Evolutionary conservation across 805 yeast genomes (phyloP), one percentile per base, ranked within the genome.

Genomic region (Schwanniomyces sp.): DNA sequence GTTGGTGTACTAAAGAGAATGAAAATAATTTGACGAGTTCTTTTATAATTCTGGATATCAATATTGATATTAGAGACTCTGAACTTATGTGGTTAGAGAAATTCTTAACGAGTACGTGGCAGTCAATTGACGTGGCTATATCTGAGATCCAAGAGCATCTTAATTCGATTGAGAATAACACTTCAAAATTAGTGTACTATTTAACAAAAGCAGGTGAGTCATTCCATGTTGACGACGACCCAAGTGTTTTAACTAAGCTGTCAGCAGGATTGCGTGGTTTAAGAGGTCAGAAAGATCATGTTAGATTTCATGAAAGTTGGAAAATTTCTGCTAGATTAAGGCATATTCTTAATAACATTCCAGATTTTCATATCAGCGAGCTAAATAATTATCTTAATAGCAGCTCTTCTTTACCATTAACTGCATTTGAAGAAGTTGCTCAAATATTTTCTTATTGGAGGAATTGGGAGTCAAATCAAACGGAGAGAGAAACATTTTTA

Each of bases 161-260:
- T 0, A 44, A 49, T 5, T 43, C 60, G 8, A n/a, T n/a, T 25
- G 32, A 46, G 2, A 51, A 50, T 2, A 26, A 41, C 11, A 43
- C 46, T n/a, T 63, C 72, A 8, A 78, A 76, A 34, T 56, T 80
- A 29, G 61, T 79, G 1, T 76, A 76, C 53, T 54, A 59, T 9
- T 55, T 78, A 16, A 62, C 79, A 3, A 56, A 56, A 10, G 79
- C 76, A 2, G 71, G 78, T 7, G 56, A 56, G 8, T 58, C 61
- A 1, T 60, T 63, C 43, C 76, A 77, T 27, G 79, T 91, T 38
- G 82, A 83, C 43, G 88, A 88, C 52, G 98, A 94, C 57, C 95
- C 98, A 0, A 82, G 88, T 5, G 96, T 91, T 16, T 77, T 92
- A 44, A 91, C 97, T 1, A 85, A 90, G 44, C 97, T 97, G 0